A percentile compares a stretch with the other conserved stretches of the same genome.
These are phyloP conservation scores for Solanum dulcamara DNA, from an alignment of 257 asterid genomes.

Conservation along the genomic window DNA sequence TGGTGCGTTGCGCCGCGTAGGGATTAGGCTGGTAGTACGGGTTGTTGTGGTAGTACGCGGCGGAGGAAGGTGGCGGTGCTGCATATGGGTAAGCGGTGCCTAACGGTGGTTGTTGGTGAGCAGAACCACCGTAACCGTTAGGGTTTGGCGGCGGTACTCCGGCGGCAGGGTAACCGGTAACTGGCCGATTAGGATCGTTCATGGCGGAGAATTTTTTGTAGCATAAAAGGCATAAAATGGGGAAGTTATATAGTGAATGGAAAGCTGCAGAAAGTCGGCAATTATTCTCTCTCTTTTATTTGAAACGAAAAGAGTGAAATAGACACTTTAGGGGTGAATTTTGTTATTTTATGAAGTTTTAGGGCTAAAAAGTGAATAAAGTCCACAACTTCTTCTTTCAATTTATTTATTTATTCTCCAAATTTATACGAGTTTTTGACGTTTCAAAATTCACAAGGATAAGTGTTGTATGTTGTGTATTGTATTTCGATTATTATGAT, in stretches of 20 bases:
- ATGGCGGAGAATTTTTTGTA: constrained; percentile 2
- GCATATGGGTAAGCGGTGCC: constrained; percentile 50
- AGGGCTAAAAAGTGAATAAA: neutral
- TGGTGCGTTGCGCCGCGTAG: constrained; percentile 42
- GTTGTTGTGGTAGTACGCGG: constrained; percentile 23
- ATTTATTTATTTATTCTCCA: too few relatives aligned
- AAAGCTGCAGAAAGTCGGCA: neutral
- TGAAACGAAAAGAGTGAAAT: neutral
- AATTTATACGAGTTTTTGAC: too few relatives aligned
- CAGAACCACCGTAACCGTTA: constrained; percentile 24
- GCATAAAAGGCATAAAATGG: neutral
- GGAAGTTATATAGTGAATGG: neutral
- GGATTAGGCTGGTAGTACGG: constrained; percentile 31
- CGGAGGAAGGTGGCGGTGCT: constrained; percentile 29
- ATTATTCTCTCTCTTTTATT: neutral
- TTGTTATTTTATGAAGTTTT: neutral
- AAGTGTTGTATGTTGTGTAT: too few relatives aligned
- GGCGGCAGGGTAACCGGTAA: constrained; percentile 65
- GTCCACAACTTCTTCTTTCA: neutral
- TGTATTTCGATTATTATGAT: too few relatives aligned
- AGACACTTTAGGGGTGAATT: neutral
- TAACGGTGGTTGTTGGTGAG: constrained; percentile 17
- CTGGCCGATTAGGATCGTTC: constrained; percentile 63
- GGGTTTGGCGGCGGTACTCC: constrained; percentile 6
- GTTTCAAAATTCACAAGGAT: too few relatives aligned